These are phyloP conservation scores for Bonia amplexicaulis DNA, from an alignment of 176 grass and related monocot genomes.

Conservation along the genomic window DNA sequence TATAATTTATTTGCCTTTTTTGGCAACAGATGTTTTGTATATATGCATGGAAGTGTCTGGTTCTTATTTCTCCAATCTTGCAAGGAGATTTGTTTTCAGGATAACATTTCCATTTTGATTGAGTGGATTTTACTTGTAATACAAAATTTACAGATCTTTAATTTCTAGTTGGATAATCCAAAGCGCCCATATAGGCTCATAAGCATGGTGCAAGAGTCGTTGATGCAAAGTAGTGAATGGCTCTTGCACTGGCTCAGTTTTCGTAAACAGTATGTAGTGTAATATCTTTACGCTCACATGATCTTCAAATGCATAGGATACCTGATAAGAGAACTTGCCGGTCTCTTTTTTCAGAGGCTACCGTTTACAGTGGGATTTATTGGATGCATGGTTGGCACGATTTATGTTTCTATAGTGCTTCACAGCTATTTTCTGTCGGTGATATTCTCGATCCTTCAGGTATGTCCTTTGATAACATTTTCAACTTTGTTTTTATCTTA, in stretches of 20 bases:
- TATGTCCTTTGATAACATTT: background rate
- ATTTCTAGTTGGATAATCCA: background rate
- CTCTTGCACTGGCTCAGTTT: background rate
- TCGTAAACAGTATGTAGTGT: background rate
- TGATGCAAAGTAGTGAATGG: background rate
- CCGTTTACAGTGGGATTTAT: conserved; percentile 77
- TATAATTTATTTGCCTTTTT: background rate
- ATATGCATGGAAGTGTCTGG: background rate
- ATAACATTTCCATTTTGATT: background rate
- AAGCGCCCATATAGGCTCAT: background rate
- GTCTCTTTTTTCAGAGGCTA: conserved; percentile 47
- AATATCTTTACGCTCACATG: background rate
- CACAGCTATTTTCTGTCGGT: conserved; percentile 96
- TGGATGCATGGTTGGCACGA: conserved; percentile 89
- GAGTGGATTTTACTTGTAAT: background rate
- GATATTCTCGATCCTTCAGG: conserved; percentile 89
- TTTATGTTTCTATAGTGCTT: conserved; percentile 96
- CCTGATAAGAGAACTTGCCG: background rate
- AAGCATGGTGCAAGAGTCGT: background rate
- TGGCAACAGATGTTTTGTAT: background rate
- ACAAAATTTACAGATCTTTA: background rate
- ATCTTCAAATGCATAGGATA: background rate
- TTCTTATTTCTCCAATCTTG: background rate
- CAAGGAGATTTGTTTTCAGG: background rate
- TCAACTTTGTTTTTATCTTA: background rate